These are phyloP conservation scores for Colletotrichum brevisporum DNA, from an alignment of 2,329 filamentous ascomycete species.

Conservation along the genomic window DNA sequence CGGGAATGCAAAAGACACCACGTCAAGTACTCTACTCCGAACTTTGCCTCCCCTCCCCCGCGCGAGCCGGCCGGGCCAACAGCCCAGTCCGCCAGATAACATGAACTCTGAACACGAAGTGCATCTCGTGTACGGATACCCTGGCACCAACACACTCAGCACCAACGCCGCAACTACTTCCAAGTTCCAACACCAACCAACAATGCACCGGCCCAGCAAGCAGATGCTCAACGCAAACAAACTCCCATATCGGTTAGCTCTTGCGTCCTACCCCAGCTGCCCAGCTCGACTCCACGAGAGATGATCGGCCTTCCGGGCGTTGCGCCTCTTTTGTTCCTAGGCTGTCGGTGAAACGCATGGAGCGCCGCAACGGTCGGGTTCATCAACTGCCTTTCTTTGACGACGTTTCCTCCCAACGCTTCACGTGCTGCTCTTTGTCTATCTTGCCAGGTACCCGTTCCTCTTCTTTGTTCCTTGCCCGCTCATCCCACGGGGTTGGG, in stretches of 20 bases:
- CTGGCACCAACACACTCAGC: constrained; percentile 13
- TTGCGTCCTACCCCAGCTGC: constrained; percentile 6
- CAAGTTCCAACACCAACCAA: constrained; percentile 11
- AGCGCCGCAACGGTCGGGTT: constrained; percentile 29
- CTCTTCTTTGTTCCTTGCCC: constrained; percentile 19
- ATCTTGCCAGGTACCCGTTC: constrained; percentile 19
- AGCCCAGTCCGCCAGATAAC: neutral
- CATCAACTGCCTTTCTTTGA: constrained; percentile 27
- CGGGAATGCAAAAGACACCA: constrained; percentile 12
- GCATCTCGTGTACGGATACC: neutral
- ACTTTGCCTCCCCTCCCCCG: neutral
- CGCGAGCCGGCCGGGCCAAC: neutral
- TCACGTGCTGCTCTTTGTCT: constrained; percentile 1
- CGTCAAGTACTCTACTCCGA: constrained; percentile 6
- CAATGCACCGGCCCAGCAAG: constrained; percentile 16
- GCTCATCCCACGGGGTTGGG: constrained; percentile 20
- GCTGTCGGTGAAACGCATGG: constrained; percentile 21
- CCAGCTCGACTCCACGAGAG: constrained; percentile 15
- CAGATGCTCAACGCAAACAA: constrained; percentile 16
- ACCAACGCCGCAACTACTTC: neutral
- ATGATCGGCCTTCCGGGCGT: constrained; percentile 23
- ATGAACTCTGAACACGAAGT: neutral
- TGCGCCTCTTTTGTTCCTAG: constrained; percentile 24
- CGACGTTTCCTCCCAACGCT: constrained; percentile 5
- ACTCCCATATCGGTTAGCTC: constrained; percentile 7